Base-by-base conservation (phyloP, 176 grass and related monocot genomes). In the Aegilops tauschii region DNA sequence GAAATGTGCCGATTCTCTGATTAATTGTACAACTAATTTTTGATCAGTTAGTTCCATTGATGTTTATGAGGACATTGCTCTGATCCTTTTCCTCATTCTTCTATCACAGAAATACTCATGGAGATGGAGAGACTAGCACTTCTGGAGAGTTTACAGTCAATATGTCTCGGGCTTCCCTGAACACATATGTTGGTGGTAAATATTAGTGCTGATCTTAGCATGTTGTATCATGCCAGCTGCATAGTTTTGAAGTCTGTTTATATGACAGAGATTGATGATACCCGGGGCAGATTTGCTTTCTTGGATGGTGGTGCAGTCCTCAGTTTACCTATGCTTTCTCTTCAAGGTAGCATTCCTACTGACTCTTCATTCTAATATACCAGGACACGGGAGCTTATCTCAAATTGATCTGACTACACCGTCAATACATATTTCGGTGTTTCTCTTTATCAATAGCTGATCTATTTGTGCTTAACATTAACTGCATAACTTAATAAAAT, bases 261-360 rank as follows among this genome's bases (percentile, higher is more conserved):
- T 90, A 45, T 82, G 65, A 21, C 85, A 98, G 96, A 93, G 90
- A 62, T 98, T 87, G 88, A 94, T 86, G 93, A 88, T 91, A 82
- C 76, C 37, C 75, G 8, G 71, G 81, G 75, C 9, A 92, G 80
- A 86, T 83, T 91, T 69, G 63, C 85, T 69, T 91, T 96, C 88
- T 84, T 96, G 76, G 80, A 91, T 80, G 87, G 88, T 40, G 90
- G 87, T 20, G 59, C 61, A 80, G 64, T 94, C 82, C 75, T 96
- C 16, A 91, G 79, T 80, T 89, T 98, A 73, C 97, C 97, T 11
- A 92, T 96, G 82, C 85, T 96, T 77, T 96, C 87, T 90, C 84
- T 96, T 79, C 86, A 96, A 96, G 93, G 96, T 98, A 84, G 12
- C 9, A 4, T 67, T 75, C 78, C 13, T 73, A 37, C 39, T 54